Conservation (phyloP, 1,139 yeast species). For the Debaryomycetaceae sp. region DNA sequence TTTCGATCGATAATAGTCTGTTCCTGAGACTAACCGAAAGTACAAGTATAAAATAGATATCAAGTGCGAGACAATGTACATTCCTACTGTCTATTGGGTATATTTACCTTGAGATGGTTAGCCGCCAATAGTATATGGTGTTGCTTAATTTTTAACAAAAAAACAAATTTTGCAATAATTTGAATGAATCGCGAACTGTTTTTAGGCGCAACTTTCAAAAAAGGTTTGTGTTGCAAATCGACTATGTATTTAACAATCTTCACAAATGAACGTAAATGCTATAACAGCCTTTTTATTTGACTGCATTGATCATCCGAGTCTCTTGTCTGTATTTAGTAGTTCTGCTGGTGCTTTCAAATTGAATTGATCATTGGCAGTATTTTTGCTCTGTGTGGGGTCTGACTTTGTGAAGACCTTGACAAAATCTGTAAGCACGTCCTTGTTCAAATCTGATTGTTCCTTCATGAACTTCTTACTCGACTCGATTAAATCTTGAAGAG, state of each 20-base stretch:
- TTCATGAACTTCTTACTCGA: conserved; percentile 10
- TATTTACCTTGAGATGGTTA: neutral
- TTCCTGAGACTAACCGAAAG: neutral
- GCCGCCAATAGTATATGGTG: neutral
- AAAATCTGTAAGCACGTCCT: conserved; percentile 10
- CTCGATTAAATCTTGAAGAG: conserved; percentile 10
- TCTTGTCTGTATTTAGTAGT: neutral
- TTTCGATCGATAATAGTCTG: neutral
- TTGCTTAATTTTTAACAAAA: neutral
- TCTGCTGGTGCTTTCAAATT: neutral
- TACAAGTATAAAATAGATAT: neutral
- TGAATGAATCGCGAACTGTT: neutral
- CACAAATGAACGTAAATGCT: too few relatives aligned
- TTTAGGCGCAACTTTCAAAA: too few relatives aligned
- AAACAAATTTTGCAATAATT: neutral
- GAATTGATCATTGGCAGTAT: neutral
- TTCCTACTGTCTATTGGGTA: neutral
- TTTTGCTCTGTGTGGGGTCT: neutral
- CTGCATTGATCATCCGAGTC: too few relatives aligned
- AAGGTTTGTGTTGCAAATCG: too few relatives aligned
- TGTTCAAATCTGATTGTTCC: conserved; percentile 15
- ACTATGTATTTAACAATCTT: too few relatives aligned
- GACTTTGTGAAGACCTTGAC: conserved; percentile 1
- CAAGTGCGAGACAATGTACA: neutral
- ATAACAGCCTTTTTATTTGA: too few relatives aligned